Percentiles rank a stretch among this genome's conserved stretches.
Evolutionary conservation across 176 grass and related monocot genomes (phyloP).

Genomic region (Triticum dicoccoides): DNA sequence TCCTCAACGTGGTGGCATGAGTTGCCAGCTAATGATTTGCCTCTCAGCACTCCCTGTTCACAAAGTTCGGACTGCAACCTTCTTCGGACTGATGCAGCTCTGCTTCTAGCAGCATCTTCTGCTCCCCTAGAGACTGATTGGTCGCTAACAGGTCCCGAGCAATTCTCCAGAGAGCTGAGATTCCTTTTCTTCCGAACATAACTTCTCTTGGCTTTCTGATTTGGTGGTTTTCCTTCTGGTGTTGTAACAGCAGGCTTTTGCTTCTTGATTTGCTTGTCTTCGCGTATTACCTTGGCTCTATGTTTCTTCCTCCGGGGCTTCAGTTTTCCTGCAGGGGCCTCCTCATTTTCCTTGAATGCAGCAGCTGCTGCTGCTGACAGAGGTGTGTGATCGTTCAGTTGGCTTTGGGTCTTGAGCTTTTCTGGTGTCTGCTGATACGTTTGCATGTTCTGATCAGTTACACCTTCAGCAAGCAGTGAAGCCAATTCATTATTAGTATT

Average conservation of each 20-base stretch:
- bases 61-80: slow-evolving; percentile 19
- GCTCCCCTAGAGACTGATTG: slow-evolving; percentile 15
- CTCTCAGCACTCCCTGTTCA: slow-evolving; percentile 23
- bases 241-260: slow-evolving; percentile 34
- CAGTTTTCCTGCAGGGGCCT: slow-evolving; percentile 11
- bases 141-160: background rate
- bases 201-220: slow-evolving; percentile 44
- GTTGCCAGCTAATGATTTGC: slow-evolving; percentile 11
- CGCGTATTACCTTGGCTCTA: slow-evolving; percentile 63
- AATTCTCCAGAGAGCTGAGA: slow-evolving; percentile 23
- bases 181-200: slow-evolving; percentile 44
- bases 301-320: slow-evolving; percentile 49
- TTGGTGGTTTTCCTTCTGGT: slow-evolving; percentile 18
- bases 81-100: background rate
- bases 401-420: slow-evolving; percentile 13
- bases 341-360: slow-evolving; percentile 24
- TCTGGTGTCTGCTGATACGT: slow-evolving; percentile 1
- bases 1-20: background rate
- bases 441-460: slow-evolving; percentile 16
- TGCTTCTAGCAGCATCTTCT: slow-evolving; percentile 10
- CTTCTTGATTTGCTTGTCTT: slow-evolving; percentile 26
- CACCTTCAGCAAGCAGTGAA: background rate
- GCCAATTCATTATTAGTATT: slow-evolving; percentile 1
- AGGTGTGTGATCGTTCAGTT: slow-evolving; percentile 15
- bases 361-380: background rate